A percentile compares a stretch with the other conserved stretches of the same genome.
phyloP scores from a whole-genome alignment of 345 rosid genomes.

The Citrus sp. region DNA sequence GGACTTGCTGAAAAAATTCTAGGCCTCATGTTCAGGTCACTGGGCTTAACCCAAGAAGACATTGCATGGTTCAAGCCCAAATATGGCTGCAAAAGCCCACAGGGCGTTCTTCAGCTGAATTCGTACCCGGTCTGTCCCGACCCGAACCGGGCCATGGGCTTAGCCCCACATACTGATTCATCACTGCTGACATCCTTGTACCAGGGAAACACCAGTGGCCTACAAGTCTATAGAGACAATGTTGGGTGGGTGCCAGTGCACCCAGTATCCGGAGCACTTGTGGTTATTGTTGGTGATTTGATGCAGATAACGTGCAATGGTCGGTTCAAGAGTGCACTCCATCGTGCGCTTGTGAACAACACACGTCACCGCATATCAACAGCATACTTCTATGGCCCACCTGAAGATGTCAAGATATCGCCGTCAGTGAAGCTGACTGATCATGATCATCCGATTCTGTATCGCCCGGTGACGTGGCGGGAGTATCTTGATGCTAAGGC shows the following conservation, averaged over 20 bases:
- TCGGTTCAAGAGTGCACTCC: slow-evolving; percentile 35
- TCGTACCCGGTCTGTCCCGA: slow-evolving; percentile 57
- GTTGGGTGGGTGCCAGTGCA: slow-evolving; percentile 41
- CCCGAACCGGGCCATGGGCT: slow-evolving; percentile 48
- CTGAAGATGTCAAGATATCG: slow-evolving; percentile 27
- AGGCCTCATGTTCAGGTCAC: slow-evolving; percentile 31
- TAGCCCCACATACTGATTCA: slow-evolving; percentile 52
- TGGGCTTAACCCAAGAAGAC: slow-evolving; percentile 42
- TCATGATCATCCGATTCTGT: slow-evolving; percentile 35
- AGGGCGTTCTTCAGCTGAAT: slow-evolving; percentile 40
- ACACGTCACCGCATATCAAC: slow-evolving; percentile 40
- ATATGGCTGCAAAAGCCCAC: slow-evolving; percentile 14
- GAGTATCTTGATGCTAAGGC: slow-evolving; percentile 47
- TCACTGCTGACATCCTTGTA: slow-evolving; percentile 42
- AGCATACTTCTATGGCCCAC: slow-evolving; percentile 45
- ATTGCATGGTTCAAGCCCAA: slow-evolving; percentile 28
- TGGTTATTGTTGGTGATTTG: slow-evolving; percentile 42
- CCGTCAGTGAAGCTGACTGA: slow-evolving; percentile 28
- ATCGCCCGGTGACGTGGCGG: slow-evolving; percentile 39
- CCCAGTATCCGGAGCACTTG: slow-evolving; percentile 31
- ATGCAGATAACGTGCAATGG: slow-evolving; percentile 47
- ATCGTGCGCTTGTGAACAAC: slow-evolving; percentile 43
- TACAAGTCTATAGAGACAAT: slow-evolving; percentile 25
- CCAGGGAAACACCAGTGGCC: slow-evolving; percentile 36
- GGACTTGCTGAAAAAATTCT: slow-evolving; percentile 30